Evolutionary conservation across 2,329 filamentous ascomycete genomes (phyloP), one percentile per base, ranked within the genome.

Genomic region (Verticillium nonalfalfae): DNA sequence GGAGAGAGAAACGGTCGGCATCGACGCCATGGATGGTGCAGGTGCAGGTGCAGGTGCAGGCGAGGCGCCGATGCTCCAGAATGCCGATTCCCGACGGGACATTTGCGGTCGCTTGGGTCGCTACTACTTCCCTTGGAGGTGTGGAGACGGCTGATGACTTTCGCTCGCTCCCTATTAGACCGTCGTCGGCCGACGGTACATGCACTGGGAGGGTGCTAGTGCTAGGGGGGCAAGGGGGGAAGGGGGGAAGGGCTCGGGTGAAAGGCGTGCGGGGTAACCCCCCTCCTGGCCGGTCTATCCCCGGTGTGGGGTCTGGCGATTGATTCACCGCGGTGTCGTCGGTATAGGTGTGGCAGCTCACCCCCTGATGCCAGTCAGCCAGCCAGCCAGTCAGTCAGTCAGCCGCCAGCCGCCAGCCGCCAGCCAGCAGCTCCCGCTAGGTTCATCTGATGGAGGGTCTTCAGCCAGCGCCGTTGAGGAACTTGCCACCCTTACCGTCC

Each of bases 141-240:
- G 45, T 61, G 54, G 58, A 26, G 33, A 58, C 50, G 38, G 61
- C 38, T 39, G 58, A 64, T 61, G 64, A 63, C 64, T 61, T 64
- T 63, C 58, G 21, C 63, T 66, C 64, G 64, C 64, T 65, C 57
- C 62, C 61, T 59, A 66, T 65, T 66, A 63, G 60, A 58, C 64
- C 64, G 63, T 45, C 11, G 38, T 11, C 34, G 5, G n/a, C 21
- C 56, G n/a, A 45, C 4, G 3, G 13, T 13, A 36, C 2, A 6
- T 5, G n/a, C n/a, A n/a, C 13, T 36, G 35, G 7, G 26, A 26
- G 26, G 26, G 26, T 3, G 26, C 13, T 36, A 36, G 35, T 10
- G 35, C 9, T 10, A 36, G 35, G 2, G 35, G 35, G 13, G 35
- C 6, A 36, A 36, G 34, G 34, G 34, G 34, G 11, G 21, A 15